Evolutionary conservation across 2,329 filamentous ascomycete species (phyloP), one percentile per base, ranked within the genome.

Genomic region (Claviceps sp.): DNA sequence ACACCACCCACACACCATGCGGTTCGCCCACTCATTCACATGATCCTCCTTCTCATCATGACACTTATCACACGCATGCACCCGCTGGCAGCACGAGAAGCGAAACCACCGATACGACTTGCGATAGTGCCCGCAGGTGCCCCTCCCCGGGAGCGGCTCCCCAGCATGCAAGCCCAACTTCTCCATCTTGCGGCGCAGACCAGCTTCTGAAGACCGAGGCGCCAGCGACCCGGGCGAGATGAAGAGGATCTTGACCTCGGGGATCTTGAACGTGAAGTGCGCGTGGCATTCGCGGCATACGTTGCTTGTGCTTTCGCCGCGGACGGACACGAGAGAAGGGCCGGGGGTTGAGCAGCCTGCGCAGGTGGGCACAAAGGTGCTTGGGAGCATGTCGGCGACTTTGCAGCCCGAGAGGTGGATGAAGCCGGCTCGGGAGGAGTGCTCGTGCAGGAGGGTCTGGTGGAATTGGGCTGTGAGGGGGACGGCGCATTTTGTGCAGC

Each of bases 1-100:
- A 66, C 87, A 88, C 71, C 77, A 85, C 6, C 85, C 85, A 64
- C 86, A 91, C 38, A 91, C 80, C 86, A 93, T 93, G 48, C 86
- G 74, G 61, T 84, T 88, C 7, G 88, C 88, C 75, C 87, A 88
- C 68, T 93, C 88, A 57, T 86, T 83, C 7, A 77, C 70, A 68
- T 94, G 88, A 49, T 85, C 82, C 59, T 82, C 79, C 9, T 70
- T 75, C 16, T 70, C 75, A 63, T 93, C 86, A 61, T 94, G 88
- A 67, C 88, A 94, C 69, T 77, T 78, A 61, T 84, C 80, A 64
- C 80, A 84, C n/a, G 78, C 62, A 59, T 79, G 72, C 40, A 82
- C 77, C 53, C 73, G 72, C 49, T 65, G 66, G 64, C 79, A 83
- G 67, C 80, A 83, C 55, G 75, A 76, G 69, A 84, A 84, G 16